Percentiles rank a stretch among this genome's conserved stretches.
phyloP scores from a whole-genome alignment of 2,329 filamentous ascomycete genomes.

The Penicillium sp. region DNA sequence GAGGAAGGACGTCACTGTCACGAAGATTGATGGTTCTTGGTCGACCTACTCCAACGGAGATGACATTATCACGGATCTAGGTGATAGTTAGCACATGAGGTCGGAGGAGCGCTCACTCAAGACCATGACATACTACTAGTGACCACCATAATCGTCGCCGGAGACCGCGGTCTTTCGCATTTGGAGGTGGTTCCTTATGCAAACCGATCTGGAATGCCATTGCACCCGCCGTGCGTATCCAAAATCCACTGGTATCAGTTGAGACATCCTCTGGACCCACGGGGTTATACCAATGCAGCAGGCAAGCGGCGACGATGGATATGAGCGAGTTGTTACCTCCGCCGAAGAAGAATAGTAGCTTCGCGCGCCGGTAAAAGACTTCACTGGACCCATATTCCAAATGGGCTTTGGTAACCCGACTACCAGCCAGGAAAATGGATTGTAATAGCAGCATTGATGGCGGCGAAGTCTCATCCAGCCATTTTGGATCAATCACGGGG shows the following conservation, averaged over 20 bases:
- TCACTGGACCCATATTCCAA: slow-evolving; percentile 36
- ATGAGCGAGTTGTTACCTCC: slow-evolving; percentile 43
- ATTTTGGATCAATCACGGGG: slow-evolving; percentile 46
- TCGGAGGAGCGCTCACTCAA: too few species aligned
- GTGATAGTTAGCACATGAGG: not conserved
- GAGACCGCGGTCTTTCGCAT: slow-evolving; percentile 39
- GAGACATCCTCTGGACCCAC: slow-evolving; percentile 47
- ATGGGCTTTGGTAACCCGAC: slow-evolving; percentile 40
- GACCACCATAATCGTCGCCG: slow-evolving; percentile 52
- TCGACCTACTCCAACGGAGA: slow-evolving; percentile 46
- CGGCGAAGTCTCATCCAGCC: slow-evolving; percentile 38
- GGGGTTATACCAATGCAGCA: slow-evolving; percentile 51
- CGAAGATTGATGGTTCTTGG: slow-evolving; percentile 47
- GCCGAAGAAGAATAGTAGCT: slow-evolving; percentile 40
- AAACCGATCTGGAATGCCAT: slow-evolving; percentile 49
- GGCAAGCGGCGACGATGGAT: slow-evolving; percentile 43
- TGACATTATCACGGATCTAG: slow-evolving; percentile 46
- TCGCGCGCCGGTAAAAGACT: slow-evolving; percentile 37
- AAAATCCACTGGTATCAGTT: slow-evolving; percentile 48
- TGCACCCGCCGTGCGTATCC: slow-evolving; percentile 46
- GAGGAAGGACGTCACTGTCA: slow-evolving; percentile 45
- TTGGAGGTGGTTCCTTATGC: slow-evolving; percentile 44
- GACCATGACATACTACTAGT: slow-evolving; percentile 38
- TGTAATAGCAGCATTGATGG: slow-evolving; percentile 35
- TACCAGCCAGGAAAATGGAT: slow-evolving; percentile 48